These are phyloP conservation scores for Megacollybia platyphylla DNA, from an alignment of 1,284 basidiomycete species.

Conservation along the genomic window DNA sequence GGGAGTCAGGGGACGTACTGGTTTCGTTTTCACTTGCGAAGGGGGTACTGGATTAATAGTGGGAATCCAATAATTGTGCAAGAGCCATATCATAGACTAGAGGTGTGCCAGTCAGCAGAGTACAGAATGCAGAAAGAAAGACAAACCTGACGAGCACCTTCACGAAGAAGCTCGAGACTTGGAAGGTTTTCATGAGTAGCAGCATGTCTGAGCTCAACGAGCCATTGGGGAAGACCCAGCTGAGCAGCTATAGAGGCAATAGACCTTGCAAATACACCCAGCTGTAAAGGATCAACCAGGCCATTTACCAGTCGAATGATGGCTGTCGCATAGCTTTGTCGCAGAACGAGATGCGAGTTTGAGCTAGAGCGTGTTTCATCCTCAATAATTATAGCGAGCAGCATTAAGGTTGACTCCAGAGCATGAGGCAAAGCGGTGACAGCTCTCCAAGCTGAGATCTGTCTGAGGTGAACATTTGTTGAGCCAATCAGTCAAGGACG, in stretches of 20 bases:
- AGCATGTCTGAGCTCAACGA: slow-evolving; percentile 92
- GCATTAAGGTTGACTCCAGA: slow-evolving; percentile 57
- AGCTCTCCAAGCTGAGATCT: slow-evolving; percentile 71
- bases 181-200: slow-evolving; percentile 96
- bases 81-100: slow-evolving; percentile 68
- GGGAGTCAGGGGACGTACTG: slow-evolving; percentile 41
- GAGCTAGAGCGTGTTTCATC: slow-evolving; percentile 19
- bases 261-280: slow-evolving; percentile 77
- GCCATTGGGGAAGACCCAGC: slow-evolving; percentile 76
- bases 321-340: slow-evolving; percentile 65
- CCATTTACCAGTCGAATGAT: slow-evolving; percentile 90
- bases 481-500: slow-evolving; percentile 13
- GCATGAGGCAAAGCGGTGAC: slow-evolving; percentile 62
- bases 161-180: slow-evolving; percentile 66
- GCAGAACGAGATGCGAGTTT: slow-evolving; percentile 31
- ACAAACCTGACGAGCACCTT: slow-evolving; percentile 62
- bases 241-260: slow-evolving; percentile 83
- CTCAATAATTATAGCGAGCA: slow-evolving; percentile 52
- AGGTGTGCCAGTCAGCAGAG: slow-evolving; percentile 1
- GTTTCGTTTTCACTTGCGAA: slow-evolving; percentile 12
- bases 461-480: neutral
- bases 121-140: neutral
- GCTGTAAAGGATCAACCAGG: slow-evolving; percentile 88
- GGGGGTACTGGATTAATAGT: slow-evolving; percentile 43
- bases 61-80: slow-evolving; percentile 72